Evolutionary conservation across 208 protist genomes (phyloP).

Genomic region (Crithidia mellificae): DNA sequence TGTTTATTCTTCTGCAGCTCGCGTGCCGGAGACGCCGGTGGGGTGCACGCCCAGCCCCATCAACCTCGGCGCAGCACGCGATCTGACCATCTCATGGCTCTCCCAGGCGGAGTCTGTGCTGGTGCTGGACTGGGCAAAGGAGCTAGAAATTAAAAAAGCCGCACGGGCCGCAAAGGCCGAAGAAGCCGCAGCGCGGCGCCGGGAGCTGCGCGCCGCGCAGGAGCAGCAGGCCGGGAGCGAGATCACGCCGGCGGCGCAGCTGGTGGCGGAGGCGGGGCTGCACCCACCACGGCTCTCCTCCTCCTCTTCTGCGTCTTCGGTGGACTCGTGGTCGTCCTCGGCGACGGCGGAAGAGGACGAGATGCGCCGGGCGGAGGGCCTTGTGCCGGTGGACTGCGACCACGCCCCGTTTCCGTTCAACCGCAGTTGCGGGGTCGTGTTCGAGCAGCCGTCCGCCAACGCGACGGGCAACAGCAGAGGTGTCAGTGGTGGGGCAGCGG

Average conservation of each 20-base stretch:
- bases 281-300: constrained; percentile 7
- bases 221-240: not conserved
- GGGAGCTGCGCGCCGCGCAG: constrained; percentile 1
- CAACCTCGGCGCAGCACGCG: constrained; percentile 32
- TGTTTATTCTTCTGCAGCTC: constrained; percentile 29
- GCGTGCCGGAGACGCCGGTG: constrained; percentile 29
- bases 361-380: constrained; percentile 13
- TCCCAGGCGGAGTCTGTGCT: constrained; percentile 29
- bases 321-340: constrained; percentile 10
- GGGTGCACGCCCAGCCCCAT: constrained; percentile 36
- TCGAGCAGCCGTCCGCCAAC: constrained; percentile 5
- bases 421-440: constrained; percentile 31
- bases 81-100: constrained; percentile 35
- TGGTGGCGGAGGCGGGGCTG: constrained; percentile 15
- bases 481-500: not conserved
- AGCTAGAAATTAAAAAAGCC: not conserved
- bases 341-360: constrained; percentile 6
- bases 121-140: constrained; percentile 26
- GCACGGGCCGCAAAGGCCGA: constrained; percentile 6
- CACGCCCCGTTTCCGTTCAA: constrained; percentile 31
- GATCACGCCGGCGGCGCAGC: not conserved
- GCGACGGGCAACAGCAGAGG: not conserved
- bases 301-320: not conserved
- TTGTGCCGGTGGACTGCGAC: constrained; percentile 33
- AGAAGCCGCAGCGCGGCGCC: constrained; percentile 2